Base-by-base conservation (phyloP, 2,329 filamentous ascomycete species). In the Trichoderma pleuroti region DNA sequence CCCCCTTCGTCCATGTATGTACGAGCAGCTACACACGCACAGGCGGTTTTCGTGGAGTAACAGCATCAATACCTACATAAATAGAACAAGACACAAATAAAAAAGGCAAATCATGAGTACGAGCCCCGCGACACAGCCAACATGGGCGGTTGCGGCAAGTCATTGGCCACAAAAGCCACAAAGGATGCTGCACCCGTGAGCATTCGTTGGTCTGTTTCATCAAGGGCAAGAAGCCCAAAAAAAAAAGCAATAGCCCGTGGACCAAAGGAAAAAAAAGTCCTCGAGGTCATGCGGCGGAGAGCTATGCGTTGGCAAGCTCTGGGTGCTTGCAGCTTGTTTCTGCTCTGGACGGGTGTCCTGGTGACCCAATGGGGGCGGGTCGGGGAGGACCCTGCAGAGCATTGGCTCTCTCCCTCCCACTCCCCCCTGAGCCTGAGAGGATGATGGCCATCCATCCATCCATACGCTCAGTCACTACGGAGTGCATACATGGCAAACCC, bases 291-390 rank as follows among this genome's bases (percentile, higher is more conserved):
- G 70, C 70, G 70, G 70, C 64, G 64, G 70, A 71, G 70, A 68
- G 70, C 70, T 68, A 71, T 71, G 70, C 70, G 70, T 68, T 71
- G 70, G 70, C 70, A 71, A 67, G 64, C 52, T 61, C 61, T 60
- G 69, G 61, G 62, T 52, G 34, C 30, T 56, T 70, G 68, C 69
- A 52, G 61, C 62, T 49, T 64, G 54, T 70, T 57, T 70, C 61
- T 60, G 56, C 57, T 46, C 70, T 59, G 49, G 64, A 61, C 65
- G 65, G 39, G 46, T 71, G 70, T 71, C 70, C 70, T 67, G 70
- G 57, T 71, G 70, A 71, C 70, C 64, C 70, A 67, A 42, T 71
- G 65, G 66, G 59, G 61, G 70, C 70, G 70, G 59, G 70, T 68
- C 65, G 57, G 49, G 49, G 54, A 71, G 70, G 70, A 63, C 70